Evolutionary conservation across 2,329 filamentous ascomycete species (phyloP).

Genomic region (Colletotrichum abscissum): DNA sequence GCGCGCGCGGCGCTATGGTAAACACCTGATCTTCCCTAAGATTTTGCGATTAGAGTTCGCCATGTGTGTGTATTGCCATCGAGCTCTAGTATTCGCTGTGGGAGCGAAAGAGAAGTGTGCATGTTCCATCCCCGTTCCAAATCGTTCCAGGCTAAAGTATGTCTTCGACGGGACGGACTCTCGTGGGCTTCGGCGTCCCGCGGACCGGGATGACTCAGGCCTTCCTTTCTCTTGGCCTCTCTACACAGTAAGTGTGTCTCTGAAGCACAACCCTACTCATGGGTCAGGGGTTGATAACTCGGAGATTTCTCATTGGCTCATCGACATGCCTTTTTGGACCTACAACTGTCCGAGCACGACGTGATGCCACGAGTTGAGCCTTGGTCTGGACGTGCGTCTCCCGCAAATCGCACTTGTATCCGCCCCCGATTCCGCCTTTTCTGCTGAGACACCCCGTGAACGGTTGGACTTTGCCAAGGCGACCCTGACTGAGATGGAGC

Average conservation of each 20-base stretch:
- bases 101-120: neutral
- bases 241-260: neutral
- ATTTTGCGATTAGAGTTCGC: conserved; percentile 1
- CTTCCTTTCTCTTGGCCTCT: neutral
- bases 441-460: conserved; percentile 10
- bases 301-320: neutral
- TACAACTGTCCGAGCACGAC: conserved; percentile 17
- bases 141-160: conserved; percentile 32
- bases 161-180: neutral
- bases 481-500: neutral
- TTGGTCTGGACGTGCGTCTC: conserved; percentile 4
- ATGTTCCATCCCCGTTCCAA: conserved; percentile 42
- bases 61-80: neutral
- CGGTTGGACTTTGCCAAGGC: conserved; percentile 8
- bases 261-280: neutral
- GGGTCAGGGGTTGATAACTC: neutral
- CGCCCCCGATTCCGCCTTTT: neutral
- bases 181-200: conserved; percentile 9
- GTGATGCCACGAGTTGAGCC: neutral
- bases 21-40: conserved; percentile 9
- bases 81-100: neutral
- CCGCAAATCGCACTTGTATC: neutral
- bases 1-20: conserved; percentile 9
- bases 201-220: conserved; percentile 18
- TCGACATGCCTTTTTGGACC: neutral